These are phyloP conservation scores for Aspergillus glaucus DNA, from an alignment of 2,329 filamentous ascomycete species.

Conservation along the genomic window DNA sequence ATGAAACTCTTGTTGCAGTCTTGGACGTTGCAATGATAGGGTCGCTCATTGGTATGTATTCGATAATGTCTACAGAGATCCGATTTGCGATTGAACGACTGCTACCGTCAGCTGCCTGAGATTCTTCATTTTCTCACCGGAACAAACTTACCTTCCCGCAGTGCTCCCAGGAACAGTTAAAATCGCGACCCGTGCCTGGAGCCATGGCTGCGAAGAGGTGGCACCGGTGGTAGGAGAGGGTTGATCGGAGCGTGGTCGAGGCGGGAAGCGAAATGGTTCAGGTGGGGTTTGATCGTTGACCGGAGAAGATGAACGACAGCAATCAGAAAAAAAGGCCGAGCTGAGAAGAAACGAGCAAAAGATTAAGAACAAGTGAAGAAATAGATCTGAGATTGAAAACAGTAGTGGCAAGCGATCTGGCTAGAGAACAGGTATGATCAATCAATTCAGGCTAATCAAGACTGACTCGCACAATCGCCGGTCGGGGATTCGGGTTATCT, in stretches of 20 bases:
- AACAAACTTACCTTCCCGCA: slow-evolving; percentile 36
- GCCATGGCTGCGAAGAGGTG: slow-evolving; percentile 24
- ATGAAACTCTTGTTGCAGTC: slow-evolving; percentile 45
- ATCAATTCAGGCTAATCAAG: no score
- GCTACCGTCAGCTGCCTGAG: neutral
- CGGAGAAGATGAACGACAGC: neutral
- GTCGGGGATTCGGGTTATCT: no score
- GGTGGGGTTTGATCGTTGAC: no score
- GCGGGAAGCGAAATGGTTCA: neutral
- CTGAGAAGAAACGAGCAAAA: neutral
- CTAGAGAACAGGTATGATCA: neutral
- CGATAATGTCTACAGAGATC: slow-evolving; percentile 43
- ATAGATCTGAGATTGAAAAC: neutral
- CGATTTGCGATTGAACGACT: slow-evolving; percentile 46
- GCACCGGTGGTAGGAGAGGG: neutral
- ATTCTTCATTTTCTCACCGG: neutral
- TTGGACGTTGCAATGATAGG: slow-evolving; percentile 40
- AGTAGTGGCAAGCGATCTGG: neutral
- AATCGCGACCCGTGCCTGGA: slow-evolving; percentile 36
- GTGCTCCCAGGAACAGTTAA: slow-evolving; percentile 38
- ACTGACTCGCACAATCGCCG: no score
- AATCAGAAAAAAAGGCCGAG: neutral
- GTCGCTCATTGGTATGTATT: slow-evolving; percentile 44
- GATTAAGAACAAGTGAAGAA: neutral
- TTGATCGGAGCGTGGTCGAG: neutral